These are phyloP conservation scores for Aureobasidium sp. DNA, from an alignment of 2,329 filamentous ascomycete species.

Conservation along the genomic window DNA sequence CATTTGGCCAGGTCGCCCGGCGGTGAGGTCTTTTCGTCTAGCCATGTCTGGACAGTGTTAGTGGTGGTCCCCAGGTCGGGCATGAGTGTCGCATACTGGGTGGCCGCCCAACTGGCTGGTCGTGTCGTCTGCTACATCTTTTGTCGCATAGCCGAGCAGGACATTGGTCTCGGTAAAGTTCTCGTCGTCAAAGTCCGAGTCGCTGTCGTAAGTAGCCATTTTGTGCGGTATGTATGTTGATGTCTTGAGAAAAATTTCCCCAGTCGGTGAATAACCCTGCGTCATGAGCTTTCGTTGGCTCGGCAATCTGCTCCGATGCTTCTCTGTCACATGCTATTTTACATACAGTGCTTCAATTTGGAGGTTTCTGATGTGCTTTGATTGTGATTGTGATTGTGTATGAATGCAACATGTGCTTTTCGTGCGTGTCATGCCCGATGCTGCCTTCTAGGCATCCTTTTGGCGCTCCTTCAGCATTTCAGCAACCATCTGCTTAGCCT, in stretches of 20 bases:
- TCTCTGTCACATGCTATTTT: constrained; percentile 7
- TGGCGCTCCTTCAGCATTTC: constrained; percentile 18
- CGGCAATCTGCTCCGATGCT: background rate
- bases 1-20: constrained; percentile 75
- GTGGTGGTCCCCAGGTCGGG: background rate
- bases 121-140: constrained; percentile 69
- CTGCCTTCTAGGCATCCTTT: background rate
- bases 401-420: background rate
- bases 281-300: constrained; percentile 4
- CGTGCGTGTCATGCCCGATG: background rate
- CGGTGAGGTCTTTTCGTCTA: constrained; percentile 63
- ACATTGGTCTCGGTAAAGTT: constrained; percentile 77
- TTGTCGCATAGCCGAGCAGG: constrained; percentile 80
- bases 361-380: background rate
- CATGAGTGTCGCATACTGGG: constrained; percentile 58
- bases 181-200: constrained; percentile 71
- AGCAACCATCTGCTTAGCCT: constrained; percentile 51
- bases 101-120: constrained; percentile 83
- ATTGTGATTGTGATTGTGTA: background rate
- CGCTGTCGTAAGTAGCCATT: constrained; percentile 63
- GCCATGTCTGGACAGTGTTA: constrained; percentile 57
- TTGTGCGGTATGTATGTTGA: background rate
- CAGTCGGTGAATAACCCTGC: background rate
- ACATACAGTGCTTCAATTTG: background rate
- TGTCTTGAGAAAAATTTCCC: constrained; percentile 13